Conservation (phyloP, 2,329 filamentous ascomycete species). For the Cordyceps cicadae region DNA sequence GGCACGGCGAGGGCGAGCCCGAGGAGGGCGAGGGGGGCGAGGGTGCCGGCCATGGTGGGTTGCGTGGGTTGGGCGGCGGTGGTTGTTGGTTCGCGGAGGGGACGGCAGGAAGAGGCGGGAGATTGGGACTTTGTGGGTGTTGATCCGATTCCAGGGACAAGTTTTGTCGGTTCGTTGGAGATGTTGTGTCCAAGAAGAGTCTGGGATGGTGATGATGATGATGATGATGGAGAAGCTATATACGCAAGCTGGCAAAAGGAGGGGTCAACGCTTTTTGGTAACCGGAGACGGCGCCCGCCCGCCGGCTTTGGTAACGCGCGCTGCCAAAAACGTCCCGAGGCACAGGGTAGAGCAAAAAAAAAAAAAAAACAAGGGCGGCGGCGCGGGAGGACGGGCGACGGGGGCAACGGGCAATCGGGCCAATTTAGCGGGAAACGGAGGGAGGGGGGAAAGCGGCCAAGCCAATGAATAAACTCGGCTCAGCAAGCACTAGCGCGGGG, state of each 20-base stretch:
- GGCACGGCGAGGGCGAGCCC: conserved; percentile 13
- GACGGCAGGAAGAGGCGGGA: too few species aligned
- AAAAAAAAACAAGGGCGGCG: neutral
- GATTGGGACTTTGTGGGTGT: neutral
- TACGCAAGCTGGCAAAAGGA: neutral
- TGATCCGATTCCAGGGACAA: neutral
- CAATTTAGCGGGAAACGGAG: neutral
- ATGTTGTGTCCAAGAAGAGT: neutral
- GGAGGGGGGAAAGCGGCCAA: neutral
- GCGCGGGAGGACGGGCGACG: neutral
- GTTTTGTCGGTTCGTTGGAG: neutral
- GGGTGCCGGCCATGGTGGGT: conserved; percentile 12
- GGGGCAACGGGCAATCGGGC: conserved; percentile 1
- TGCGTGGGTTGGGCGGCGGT: neutral
- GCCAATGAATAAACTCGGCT: neutral
- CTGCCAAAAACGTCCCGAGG: neutral
- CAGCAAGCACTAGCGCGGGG: neutral
- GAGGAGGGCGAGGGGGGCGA: conserved; percentile 11
- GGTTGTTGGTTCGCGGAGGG: neutral
- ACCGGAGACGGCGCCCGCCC: neutral
- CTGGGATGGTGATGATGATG: too few species aligned
- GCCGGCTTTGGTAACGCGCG: neutral
- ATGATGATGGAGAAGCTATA: neutral
- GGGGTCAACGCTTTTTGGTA: neutral
- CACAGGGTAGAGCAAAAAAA: neutral